Evolutionary conservation across 345 rosid species (phyloP), one percentile per base, ranked within the genome.

Genomic region (Pistacia integerrima): DNA sequence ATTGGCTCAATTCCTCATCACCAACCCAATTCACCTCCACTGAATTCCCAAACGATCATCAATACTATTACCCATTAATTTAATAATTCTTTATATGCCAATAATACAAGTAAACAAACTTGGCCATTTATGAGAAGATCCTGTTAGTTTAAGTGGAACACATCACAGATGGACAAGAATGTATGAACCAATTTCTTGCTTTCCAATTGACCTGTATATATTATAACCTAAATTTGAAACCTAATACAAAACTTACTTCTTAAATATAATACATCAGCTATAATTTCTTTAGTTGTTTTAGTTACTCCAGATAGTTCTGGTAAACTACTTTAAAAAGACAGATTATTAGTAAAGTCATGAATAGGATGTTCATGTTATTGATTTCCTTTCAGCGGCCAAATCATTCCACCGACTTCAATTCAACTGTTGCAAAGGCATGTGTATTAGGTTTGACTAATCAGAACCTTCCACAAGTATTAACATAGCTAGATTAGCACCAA

Each of bases 331-430:
- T 30, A 30, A 30, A 30, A 30, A 30, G 2, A 30, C 1, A 30
- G 33, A 30, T 30, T 0, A 30, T 30, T 30, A 30, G 33, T 30
- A 30, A 30, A 30, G 33, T 30, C 33, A 30, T 22, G 22, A 22
- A 22, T 22, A 22, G 0, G 22, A 22, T 22, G 22, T 44, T 44
- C 69, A 62, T n/a, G 54, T 41, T 52, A 11, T 20, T 52, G 58
- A 58, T 48, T 67, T 70, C 49, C 18, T n/a, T 55, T 58, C 69
- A 9, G 73, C 48, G 78, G 79, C 35, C n/a, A 61, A 48, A 54
- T 59, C 20, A 56, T 67, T 33, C 72, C 84, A 73, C 3, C 41
- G 51, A 72, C 52, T 46, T 48, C 55, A 67, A 55, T 9, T 49
- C 58, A 67, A 6, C 65, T 3, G 18, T 0, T 52, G 25, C 33